These are phyloP conservation scores for Bipolaris gigantea DNA, from an alignment of 2,329 filamentous ascomycete genomes.

Conservation along the genomic window DNA sequence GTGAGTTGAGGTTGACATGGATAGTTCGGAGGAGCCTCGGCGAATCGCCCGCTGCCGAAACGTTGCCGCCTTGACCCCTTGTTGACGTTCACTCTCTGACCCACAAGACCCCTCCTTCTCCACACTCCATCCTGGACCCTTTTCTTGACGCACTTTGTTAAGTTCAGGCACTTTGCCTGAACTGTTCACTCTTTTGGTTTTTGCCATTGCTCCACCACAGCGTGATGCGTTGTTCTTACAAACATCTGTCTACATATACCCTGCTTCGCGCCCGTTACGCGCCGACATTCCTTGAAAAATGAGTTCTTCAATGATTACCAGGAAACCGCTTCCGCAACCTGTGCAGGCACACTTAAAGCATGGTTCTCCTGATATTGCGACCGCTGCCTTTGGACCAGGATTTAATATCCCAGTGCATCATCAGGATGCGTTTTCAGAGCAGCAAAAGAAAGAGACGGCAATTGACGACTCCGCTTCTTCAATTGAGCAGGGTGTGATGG, in stretches of 20 bases:
- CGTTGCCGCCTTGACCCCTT: conserved; percentile 25
- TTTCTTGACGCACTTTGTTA: conserved; percentile 19
- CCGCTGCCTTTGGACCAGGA: conserved; percentile 4
- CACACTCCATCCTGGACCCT: conserved; percentile 12
- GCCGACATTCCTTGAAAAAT: conserved; percentile 18
- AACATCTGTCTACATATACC: conserved; percentile 13
- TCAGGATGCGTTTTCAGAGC: background rate
- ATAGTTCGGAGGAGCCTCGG: conserved; percentile 12
- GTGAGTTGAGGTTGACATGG: conserved; percentile 5
- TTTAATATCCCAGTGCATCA: conserved; percentile 22
- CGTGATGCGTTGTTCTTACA: conserved; percentile 7
- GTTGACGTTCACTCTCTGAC: conserved; percentile 15
- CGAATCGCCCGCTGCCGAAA: conserved; percentile 16
- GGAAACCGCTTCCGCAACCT: conserved; percentile 28
- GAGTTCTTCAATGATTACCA: conserved; percentile 22
- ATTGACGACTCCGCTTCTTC: background rate
- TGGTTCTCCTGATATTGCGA: background rate
- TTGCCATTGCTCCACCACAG: background rate
- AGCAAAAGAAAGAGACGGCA: conserved; percentile 4
- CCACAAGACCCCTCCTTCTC: conserved; percentile 21
- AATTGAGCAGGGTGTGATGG: background rate
- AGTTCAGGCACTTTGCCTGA: conserved; percentile 7
- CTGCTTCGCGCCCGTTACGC: conserved; percentile 11
- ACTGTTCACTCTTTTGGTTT: conserved; percentile 9
- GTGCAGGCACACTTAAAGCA: conserved; percentile 24